Conservation (phyloP, 495 filamentous ascomycete species). For the Penicillium cinerascens region DNA sequence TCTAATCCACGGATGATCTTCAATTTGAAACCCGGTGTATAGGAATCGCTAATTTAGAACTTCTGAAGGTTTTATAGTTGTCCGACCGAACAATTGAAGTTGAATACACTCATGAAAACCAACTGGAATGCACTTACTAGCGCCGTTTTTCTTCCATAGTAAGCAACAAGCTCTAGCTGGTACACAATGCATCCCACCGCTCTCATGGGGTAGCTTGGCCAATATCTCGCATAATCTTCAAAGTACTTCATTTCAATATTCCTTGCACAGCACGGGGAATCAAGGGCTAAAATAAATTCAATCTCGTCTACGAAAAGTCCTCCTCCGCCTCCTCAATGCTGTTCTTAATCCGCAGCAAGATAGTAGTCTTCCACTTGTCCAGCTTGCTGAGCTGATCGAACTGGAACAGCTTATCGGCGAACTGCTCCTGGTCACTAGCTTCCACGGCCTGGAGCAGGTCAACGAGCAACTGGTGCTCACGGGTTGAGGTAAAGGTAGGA, state of each 20-base stretch:
- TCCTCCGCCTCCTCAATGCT: conserved; percentile 72
- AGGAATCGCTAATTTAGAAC: too few species aligned
- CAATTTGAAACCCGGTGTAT: too few species aligned
- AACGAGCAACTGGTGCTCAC: conserved; percentile 74
- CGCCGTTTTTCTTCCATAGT: too few species aligned
- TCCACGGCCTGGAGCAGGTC: conserved; percentile 72
- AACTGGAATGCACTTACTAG: too few species aligned
- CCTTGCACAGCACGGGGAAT: conserved; percentile 27
- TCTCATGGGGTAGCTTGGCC: too few species aligned
- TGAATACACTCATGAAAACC: too few species aligned
- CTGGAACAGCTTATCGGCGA: conserved; percentile 80
- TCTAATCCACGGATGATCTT: too few species aligned
- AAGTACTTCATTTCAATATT: not conserved
- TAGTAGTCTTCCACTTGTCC: conserved; percentile 92
- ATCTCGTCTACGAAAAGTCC: conserved; percentile 58
- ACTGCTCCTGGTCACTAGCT: conserved; percentile 69
- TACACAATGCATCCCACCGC: too few species aligned
- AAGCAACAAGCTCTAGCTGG: too few species aligned
- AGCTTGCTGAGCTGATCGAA: conserved; percentile 87
- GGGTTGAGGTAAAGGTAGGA: conserved; percentile 64
- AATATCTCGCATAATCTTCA: not conserved
- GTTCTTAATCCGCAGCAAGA: conserved; percentile 78
- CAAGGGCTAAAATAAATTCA: conserved; percentile 19
- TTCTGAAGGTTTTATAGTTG: too few species aligned
- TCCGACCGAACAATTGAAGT: too few species aligned